Evolutionary conservation across 2,329 filamentous ascomycete species (phyloP), one percentile per base, ranked within the genome.

Genomic region (Fusarium oxysporum): DNA sequence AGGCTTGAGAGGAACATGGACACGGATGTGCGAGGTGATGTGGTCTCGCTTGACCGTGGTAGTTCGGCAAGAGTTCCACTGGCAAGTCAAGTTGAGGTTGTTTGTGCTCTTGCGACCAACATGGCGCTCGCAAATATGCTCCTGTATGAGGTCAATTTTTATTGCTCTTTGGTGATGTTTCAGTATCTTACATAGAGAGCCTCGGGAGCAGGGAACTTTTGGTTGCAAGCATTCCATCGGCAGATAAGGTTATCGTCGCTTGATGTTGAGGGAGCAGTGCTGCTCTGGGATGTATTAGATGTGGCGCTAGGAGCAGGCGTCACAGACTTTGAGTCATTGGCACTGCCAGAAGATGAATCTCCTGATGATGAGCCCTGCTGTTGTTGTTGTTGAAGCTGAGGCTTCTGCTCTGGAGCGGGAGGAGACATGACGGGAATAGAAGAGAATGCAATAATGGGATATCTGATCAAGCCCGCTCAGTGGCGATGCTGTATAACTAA

Each of bases 51-150:
- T 98, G 82, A 98, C 96, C 5, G 96, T 98, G 53, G 95, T 98
- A 28, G 96, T 98, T 72, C 95, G 92, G 86, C 96, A 99, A 73
- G 92, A 93, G 78, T 95, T 96, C 96, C 96, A 99, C 82, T 97
- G 94, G 85, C 96, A 99, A 61, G 95, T 98, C 81, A 99, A 85
- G 83, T 96, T 98, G 80, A 99, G 88, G 85, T 99, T 99, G 87
- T 98, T 98, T 80, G 96, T 99, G 86, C 94, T 97, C 88, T 99
- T 99, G 84, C 96, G 94, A 74, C 96, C 96, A 81, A 99, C 95
- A 87, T 99, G 96, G 80, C 95, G 94, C 82, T 98, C 96, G 84
- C 96, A 98, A 76, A 99, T 95, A 83, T 99, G 96, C 79, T 98
- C 96, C 95, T 98, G 28, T 32, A 17, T n/a, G 28, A 48, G 25